These are phyloP conservation scores for Boletus tylopilopsis DNA, from an alignment of 768 basidiomycete genomes.

Conservation along the genomic window DNA sequence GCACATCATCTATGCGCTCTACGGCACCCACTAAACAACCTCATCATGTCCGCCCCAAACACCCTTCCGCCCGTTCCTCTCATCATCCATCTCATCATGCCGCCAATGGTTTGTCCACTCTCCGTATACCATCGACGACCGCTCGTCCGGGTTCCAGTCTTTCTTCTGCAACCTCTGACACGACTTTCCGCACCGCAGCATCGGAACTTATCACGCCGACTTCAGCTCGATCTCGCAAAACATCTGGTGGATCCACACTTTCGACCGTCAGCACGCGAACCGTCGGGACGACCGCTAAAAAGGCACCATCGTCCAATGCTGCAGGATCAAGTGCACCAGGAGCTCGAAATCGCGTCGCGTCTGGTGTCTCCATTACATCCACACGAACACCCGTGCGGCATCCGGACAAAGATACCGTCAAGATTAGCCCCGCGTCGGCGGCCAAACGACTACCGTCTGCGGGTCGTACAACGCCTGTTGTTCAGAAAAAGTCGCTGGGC, in stretches of 20 bases:
- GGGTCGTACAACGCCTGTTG: slow-evolving; percentile 22
- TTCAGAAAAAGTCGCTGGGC: slow-evolving; percentile 17
- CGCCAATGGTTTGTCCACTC: slow-evolving; percentile 23
- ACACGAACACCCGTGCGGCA: slow-evolving; percentile 26
- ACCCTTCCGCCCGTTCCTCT: slow-evolving; percentile 24
- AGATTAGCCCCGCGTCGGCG: slow-evolving; percentile 19
- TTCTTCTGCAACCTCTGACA: slow-evolving; percentile 30
- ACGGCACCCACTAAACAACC: slow-evolving; percentile 18
- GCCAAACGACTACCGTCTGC: slow-evolving; percentile 21
- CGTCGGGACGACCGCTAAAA: slow-evolving; percentile 26
- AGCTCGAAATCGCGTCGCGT: slow-evolving; percentile 21
- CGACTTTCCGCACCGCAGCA: slow-evolving; percentile 30
- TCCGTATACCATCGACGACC: slow-evolving; percentile 28
- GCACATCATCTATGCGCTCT: slow-evolving; percentile 22
- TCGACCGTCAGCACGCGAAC: slow-evolving; percentile 31
- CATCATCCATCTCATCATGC: slow-evolving; percentile 17
- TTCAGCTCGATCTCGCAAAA: slow-evolving; percentile 29
- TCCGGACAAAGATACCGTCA: slow-evolving; percentile 19
- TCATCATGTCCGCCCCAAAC: slow-evolving; percentile 18
- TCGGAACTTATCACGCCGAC: slow-evolving; percentile 30
- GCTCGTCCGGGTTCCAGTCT: slow-evolving; percentile 27
- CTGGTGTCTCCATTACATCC: slow-evolving; percentile 25
- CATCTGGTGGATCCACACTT: slow-evolving; percentile 27
- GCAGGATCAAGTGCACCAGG: not conserved
- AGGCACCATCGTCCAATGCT: slow-evolving; percentile 1